Base-by-base conservation (phyloP, 352 stramenopile species). In the Blastocystis sp. region DNA sequence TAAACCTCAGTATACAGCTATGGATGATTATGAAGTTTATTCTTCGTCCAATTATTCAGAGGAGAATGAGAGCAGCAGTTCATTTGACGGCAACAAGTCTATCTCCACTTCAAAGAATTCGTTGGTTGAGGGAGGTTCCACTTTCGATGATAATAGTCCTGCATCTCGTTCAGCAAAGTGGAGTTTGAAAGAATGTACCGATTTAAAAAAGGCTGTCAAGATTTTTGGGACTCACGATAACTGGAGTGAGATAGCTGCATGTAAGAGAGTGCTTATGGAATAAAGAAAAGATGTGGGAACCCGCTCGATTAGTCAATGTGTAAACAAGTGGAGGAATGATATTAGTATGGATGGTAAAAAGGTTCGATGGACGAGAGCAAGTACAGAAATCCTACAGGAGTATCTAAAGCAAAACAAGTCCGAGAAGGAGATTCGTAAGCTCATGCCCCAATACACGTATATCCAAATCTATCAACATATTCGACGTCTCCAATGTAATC, bases 281-380 rank as follows among this genome's bases (percentile, higher is more conserved):
- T 46, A 9, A 46, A 9, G 39, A 46, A 69, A 37, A 42, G 35
- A 69, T 42, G 59, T 69, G 59, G 59, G 59, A 14, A 69, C 59
- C 14, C 59, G 59, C 9, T 35, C 59, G 1, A 69, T 69, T 32
- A 42, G 59, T 69, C 59, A 69, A n/a, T 69, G 59, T 32, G 42
- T 69, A 5, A 69, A 69, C 59, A 69, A 69, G 59, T 69, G 59
- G 59, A 69, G 42, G 59, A 69, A 69, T 42, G 39, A 46, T 46
- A 46, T 46, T 46, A 69, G 59, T 35, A n/a, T 69, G 19, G n/a
- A 42, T 42, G 42, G 42, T 14, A 69, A 69, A n/a, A 32, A 42
- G 29, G 59, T 46, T 32, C 59, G 59, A 69, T 69, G 59, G 59
- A 69, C 59, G 59, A 21, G 14, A 4, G 12, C 35, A 42, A 46